phyloP scores from a whole-genome alignment of 371 early-diverging fungal species.

The Chytridiales sp. region DNA sequence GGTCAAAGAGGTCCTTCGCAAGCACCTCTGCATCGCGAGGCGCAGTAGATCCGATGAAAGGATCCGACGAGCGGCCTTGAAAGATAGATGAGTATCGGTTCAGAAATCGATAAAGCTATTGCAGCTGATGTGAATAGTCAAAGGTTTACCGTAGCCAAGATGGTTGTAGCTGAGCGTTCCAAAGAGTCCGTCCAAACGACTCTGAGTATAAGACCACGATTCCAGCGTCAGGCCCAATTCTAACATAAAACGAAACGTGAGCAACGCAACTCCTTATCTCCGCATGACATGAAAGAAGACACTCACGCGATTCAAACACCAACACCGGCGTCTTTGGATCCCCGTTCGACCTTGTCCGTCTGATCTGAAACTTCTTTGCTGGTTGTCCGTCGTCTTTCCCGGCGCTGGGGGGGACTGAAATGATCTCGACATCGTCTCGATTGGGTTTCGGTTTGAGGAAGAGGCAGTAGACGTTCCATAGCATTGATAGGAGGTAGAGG shows the following conservation, averaged over 20 bases:
- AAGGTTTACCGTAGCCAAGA: constrained; percentile 4
- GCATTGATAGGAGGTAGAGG: too few species aligned
- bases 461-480: too few species aligned
- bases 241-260: not conserved
- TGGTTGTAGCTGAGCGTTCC: not conserved
- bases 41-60: not conserved
- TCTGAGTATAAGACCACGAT: constrained; percentile 2
- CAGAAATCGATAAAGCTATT: not conserved
- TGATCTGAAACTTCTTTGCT: too few species aligned
- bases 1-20: constrained; percentile 1
- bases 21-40: not conserved
- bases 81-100: not conserved
- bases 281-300: not conserved
- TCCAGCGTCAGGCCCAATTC: not conserved
- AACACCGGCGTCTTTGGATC: not conserved
- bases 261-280: not conserved
- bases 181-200: not conserved
- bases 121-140: too few species aligned
- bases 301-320: constrained; percentile 11
- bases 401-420: too few species aligned
- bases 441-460: too few species aligned
- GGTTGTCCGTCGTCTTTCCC: too few species aligned
- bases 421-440: too few species aligned
- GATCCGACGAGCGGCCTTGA: constrained; percentile 1
- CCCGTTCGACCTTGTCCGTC: too few species aligned